Evolutionary conservation across 768 basidiomycete species (phyloP), one percentile per base, ranked within the genome.

Genomic region (Gyrodon lividus): DNA sequence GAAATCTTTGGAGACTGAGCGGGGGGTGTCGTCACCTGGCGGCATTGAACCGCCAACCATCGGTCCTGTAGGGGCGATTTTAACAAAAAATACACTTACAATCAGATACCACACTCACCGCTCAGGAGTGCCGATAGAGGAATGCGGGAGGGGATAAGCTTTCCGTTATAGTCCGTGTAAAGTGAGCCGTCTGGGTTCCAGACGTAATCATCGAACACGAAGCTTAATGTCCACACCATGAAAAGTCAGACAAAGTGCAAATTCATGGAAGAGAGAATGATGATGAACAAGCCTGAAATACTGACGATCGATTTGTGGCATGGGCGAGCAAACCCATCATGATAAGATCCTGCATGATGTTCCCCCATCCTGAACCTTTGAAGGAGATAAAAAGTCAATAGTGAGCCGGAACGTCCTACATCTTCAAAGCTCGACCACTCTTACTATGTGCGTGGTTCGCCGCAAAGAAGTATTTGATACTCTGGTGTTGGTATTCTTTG

Each of bases 361-460:
- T 75, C 1, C 72, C 72, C 69, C 68, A 75, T 1, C 74, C 75
- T 6, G 64, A 66, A 39, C 66, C 74, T 74, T 28, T 16, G 24
- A 20, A 41, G 34, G 13, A 24, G 26, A n/a, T 13, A 7, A 43
- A 16, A 48, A 26, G 31, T 17, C 10, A 9, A 30, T 16, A 17
- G n/a, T 33, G 20, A 52, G 28, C 24, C n/a, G 9, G 46, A 14
- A 28, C 35, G 40, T 22, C 12, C 7, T 22, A 34, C 7, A n/a
- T 19, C 23, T 8, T 7, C 14, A 23, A 23, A 35, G 43, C 31
- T 14, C 8, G 14, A 14, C 19, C n/a, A 30, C 0, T 61, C 73
- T 52, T 42, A 75, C 78, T 63, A 47, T 65, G 62, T 0, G 63
- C 72, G 57, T 81, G 78, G 50, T 79, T 80, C 3, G 76, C 72